Evolutionary conservation across 208 protist genomes (phyloP).

Genomic region (Trypanosoma brucei): DNA sequence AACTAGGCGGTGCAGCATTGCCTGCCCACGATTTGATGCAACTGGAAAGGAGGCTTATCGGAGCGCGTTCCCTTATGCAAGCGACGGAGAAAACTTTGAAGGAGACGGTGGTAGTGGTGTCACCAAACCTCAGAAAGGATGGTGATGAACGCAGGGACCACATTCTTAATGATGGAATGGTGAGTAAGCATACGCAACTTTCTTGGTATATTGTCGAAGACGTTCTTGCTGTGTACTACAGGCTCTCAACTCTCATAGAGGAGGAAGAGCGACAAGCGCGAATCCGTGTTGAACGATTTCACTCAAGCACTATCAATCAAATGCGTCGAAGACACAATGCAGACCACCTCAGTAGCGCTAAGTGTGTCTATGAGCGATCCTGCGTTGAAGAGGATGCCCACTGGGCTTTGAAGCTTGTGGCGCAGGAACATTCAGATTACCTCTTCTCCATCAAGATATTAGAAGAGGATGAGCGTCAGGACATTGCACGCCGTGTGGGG

Average conservation of each 20-base stretch:
- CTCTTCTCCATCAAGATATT: constrained; percentile 35
- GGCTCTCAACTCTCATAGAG: constrained; percentile 7
- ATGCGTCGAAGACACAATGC: constrained; percentile 21
- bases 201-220: constrained; percentile 15
- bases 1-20: constrained; percentile 14
- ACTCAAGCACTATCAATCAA: constrained; percentile 25
- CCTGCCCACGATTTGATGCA: constrained; percentile 4
- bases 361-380: constrained; percentile 47
- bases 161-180: constrained; percentile 27
- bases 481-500: constrained; percentile 8
- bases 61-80: constrained; percentile 16
- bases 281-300: constrained; percentile 19
- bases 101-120: constrained; percentile 8
- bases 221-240: constrained; percentile 27
- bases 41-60: constrained; percentile 16
- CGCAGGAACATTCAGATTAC: constrained; percentile 40
- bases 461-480: constrained; percentile 36
- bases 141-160: constrained; percentile 4
- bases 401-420: constrained; percentile 28
- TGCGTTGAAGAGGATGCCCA: constrained; percentile 26
- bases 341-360: constrained; percentile 40
- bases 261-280: constrained; percentile 32
- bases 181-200: constrained; percentile 10
- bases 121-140: background rate
- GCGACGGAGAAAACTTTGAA: constrained; percentile 24